A percentile compares a stretch with the other conserved stretches of the same genome.
These are phyloP conservation scores for Discostella stelligeroides DNA, from an alignment of 108 stramenopile species.

Conservation along the genomic window DNA sequence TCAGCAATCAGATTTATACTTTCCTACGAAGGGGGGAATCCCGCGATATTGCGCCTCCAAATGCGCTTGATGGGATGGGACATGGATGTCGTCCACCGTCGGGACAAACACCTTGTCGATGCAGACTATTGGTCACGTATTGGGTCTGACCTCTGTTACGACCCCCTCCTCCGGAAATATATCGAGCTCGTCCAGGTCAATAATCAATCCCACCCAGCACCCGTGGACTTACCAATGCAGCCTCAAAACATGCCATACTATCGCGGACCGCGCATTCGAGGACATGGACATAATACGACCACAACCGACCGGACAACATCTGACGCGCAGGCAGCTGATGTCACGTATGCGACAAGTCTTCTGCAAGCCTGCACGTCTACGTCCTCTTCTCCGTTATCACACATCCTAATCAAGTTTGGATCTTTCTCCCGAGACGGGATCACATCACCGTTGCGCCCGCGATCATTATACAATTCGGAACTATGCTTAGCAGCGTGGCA, in stretches of 20 bases:
- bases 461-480: too few relatives aligned
- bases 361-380: too few relatives aligned
- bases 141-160: neutral
- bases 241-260: conserved; percentile 11
- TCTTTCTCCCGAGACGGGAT: too few relatives aligned
- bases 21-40: neutral
- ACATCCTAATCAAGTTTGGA: too few relatives aligned
- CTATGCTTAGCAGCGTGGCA: too few relatives aligned
- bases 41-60: neutral
- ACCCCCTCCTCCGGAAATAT: neutral
- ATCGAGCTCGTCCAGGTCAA: neutral
- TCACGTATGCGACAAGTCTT: too few relatives aligned
- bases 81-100: neutral
- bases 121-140: conserved; percentile 4
- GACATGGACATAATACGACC: neutral
- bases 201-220: too few relatives aligned
- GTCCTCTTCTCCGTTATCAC: too few relatives aligned
- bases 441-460: too few relatives aligned
- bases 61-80: too few relatives aligned
- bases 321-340: neutral
- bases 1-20: neutral
- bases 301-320: neutral
- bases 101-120: neutral
- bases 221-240: neutral
- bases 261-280: too few relatives aligned